Conservation (phyloP, 2,329 filamentous ascomycete species). For the Ascocoryne sarcoides region DNA sequence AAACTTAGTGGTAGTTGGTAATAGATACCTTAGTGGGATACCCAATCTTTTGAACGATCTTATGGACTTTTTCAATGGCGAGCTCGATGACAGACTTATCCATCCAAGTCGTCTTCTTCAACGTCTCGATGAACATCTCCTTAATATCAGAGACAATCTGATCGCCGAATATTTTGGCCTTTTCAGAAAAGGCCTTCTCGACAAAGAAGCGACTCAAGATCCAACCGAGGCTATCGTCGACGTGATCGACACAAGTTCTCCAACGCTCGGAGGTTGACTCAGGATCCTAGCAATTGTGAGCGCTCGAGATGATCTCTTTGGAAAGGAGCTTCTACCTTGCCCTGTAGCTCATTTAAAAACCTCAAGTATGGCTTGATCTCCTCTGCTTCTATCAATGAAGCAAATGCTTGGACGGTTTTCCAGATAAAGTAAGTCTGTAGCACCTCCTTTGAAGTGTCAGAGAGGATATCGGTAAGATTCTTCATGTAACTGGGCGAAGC, state of each 20-base stretch:
- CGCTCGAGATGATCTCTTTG: not conserved
- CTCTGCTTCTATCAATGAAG: slow-evolving; percentile 46
- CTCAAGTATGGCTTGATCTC: slow-evolving; percentile 49
- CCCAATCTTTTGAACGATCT: slow-evolving; percentile 60
- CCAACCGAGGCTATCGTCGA: slow-evolving; percentile 54
- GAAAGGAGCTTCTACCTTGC: slow-evolving; percentile 33
- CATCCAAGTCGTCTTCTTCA: slow-evolving; percentile 56
- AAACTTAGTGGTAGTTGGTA: not conserved
- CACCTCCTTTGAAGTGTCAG: slow-evolving; percentile 43
- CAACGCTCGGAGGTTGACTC: slow-evolving; percentile 55
- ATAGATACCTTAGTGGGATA: slow-evolving; percentile 45
- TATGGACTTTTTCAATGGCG: slow-evolving; percentile 55
- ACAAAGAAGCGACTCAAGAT: slow-evolving; percentile 64
- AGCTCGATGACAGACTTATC: slow-evolving; percentile 48
- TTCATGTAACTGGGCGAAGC: slow-evolving; percentile 51
- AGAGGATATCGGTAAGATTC: slow-evolving; percentile 46
- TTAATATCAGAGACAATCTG: slow-evolving; percentile 65
- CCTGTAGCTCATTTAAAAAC: slow-evolving; percentile 52
- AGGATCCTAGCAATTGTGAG: slow-evolving; percentile 36
- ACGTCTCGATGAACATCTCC: slow-evolving; percentile 52
- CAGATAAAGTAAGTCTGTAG: slow-evolving; percentile 56
- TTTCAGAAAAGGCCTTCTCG: slow-evolving; percentile 56
- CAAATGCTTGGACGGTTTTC: slow-evolving; percentile 50
- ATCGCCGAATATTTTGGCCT: slow-evolving; percentile 58
- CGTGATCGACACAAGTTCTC: slow-evolving; percentile 52